Percentiles rank a stretch among this genome's conserved stretches.
phyloP scores from a whole-genome alignment of 208 protist genomes.

The Sergeia podlipaevii region DNA sequence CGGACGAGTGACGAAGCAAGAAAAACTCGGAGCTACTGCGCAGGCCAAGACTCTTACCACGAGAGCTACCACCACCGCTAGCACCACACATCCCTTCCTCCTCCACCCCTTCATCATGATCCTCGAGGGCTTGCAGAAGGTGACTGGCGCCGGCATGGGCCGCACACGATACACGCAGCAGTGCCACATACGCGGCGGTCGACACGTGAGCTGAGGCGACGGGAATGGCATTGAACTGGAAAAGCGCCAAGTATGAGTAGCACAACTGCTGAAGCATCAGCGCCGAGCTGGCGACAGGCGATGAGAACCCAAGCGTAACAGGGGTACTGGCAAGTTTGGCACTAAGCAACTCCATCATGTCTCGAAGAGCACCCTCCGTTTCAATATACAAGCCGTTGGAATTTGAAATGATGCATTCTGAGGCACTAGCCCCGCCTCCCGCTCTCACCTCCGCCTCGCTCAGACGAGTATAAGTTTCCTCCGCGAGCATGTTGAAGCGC shows the following conservation, averaged over 20 bases:
- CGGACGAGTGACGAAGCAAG: background rate
- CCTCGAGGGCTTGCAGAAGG: slow-evolving; percentile 1
- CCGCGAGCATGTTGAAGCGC: slow-evolving; percentile 22
- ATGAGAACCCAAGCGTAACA: too few species aligned
- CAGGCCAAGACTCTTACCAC: too few species aligned
- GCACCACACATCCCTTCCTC: too few species aligned
- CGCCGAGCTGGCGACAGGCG: too few species aligned
- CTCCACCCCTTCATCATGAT: too few species aligned
- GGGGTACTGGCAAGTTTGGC: slow-evolving; percentile 19
- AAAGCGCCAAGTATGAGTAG: slow-evolving; percentile 26
- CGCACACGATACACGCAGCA: too few species aligned
- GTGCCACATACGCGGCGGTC: too few species aligned
- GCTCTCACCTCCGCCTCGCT: background rate
- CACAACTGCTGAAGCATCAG: slow-evolving; percentile 31
- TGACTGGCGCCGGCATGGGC: background rate
- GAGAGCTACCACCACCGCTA: background rate
- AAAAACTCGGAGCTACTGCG: too few species aligned
- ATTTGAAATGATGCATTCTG: too few species aligned
- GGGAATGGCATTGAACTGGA: slow-evolving; percentile 12
- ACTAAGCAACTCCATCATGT: slow-evolving; percentile 33
- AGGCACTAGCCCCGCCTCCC: slow-evolving; percentile 2
- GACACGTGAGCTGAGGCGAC: too few species aligned
- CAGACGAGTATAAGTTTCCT: slow-evolving; percentile 10
- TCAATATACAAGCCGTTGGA: slow-evolving; percentile 68
- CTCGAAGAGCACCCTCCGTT: slow-evolving; percentile 26